phyloP scores from a whole-genome alignment of 108 stramenopile species.

The Cylindrotheca fusiformis region DNA sequence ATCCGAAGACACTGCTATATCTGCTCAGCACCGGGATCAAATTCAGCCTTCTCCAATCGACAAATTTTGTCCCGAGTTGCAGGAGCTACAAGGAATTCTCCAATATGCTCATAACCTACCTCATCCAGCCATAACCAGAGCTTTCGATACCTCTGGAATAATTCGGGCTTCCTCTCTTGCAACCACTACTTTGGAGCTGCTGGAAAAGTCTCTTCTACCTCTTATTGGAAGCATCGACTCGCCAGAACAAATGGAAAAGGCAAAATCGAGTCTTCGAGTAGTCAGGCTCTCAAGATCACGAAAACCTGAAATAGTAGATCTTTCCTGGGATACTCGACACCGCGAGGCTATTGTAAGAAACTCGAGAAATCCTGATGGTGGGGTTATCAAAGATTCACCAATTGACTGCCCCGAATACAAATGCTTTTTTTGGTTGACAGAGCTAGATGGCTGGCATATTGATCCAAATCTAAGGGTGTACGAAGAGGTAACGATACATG shows the following conservation, averaged over 20 bases:
- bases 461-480: slow-evolving; percentile 29
- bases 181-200: slow-evolving; percentile 44
- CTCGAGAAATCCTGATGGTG: not conserved
- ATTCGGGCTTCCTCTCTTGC: slow-evolving; percentile 54
- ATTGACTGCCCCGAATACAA: slow-evolving; percentile 71
- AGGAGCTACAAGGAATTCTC: slow-evolving; percentile 41
- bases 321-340: slow-evolving; percentile 8
- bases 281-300: slow-evolving; percentile 26
- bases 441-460: slow-evolving; percentile 6
- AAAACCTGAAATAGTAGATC: slow-evolving; percentile 21
- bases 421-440: slow-evolving; percentile 42
- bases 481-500: slow-evolving; percentile 34
- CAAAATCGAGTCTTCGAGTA: slow-evolving; percentile 2
- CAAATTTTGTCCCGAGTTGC: slow-evolving; percentile 47
- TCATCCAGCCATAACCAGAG: slow-evolving; percentile 54
- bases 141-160: slow-evolving; percentile 28
- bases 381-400: slow-evolving; percentile 44
- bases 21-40: not conserved
- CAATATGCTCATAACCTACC: slow-evolving; percentile 42
- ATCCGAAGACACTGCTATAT: not conserved
- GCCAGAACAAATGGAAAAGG: not conserved
- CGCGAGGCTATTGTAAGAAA: slow-evolving; percentile 3
- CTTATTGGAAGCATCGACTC: slow-evolving; percentile 8
- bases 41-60: slow-evolving; percentile 17
- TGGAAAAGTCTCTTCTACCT: slow-evolving; percentile 28